Evolutionary conservation across 2,329 filamentous ascomycete species (phyloP), one percentile per base, ranked within the genome.

Genomic region (Ceratocystis ficicola): DNA sequence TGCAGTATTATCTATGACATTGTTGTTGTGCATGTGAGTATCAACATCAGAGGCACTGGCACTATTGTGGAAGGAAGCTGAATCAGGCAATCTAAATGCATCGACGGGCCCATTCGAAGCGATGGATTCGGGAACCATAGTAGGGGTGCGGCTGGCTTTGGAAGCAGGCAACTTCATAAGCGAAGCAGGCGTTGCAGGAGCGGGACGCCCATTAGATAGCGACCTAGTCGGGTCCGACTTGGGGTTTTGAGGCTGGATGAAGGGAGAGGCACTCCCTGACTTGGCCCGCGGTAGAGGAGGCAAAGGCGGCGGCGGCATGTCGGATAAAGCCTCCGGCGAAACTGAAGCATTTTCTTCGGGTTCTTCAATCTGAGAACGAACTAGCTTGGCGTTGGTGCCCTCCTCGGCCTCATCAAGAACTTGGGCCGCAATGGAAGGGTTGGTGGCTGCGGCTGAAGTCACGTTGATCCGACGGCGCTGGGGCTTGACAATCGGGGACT

Each of bases 151-250:
- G 30, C 32, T 59, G 64, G 77, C 75, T 70, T 78, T 78, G 71
- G 82, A 82, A 30, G 81, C 79, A 2, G 80, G 81, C 55, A 93
- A 79, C 71, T 85, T 87, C 88, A 96, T 96, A 67, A 96, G 76
- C 5, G 91, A 95, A 7, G 92, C 90, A 0, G 91, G 91, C 0
- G 91, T 95, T 1, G 90, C 91, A 10, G 89, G 89, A 64, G 68
- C 67, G 3, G 72, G 71, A 67, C 68, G 68, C 55, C 55, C 46
- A 25, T 64, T 61, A 48, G 48, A 44, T 15, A 50, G 17, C 17
- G 36, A 36, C 44, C 62, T 63, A 48, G 22, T 44, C 67, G 68
- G 69, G 50, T 70, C 72, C 15, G 71, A 69, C 55, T 67, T 71
- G 30, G 70, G 71, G 60, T 74, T 78, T 70, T 86, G 83, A 5